Evolutionary conservation across 306 rosid species (phyloP), one percentile per base, ranked within the genome.

Genomic region (Castanea crenata): DNA sequence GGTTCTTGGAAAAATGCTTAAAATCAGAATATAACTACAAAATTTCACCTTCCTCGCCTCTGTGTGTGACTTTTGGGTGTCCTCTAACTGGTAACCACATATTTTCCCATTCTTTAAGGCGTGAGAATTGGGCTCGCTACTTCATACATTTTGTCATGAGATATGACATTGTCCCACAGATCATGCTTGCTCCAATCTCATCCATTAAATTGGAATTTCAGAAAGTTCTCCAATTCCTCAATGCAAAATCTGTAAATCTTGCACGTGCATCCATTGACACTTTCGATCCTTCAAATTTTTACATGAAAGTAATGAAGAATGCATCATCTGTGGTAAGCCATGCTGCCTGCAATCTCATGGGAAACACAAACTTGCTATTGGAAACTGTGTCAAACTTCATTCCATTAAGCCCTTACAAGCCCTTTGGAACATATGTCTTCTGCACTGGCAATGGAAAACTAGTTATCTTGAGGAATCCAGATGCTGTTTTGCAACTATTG

Each of bases 1-100:
- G 92, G 96, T 80, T 90, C 6, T 74, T 95, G 65, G 95, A 95
- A 41, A 14, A 80, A 5, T 46, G 9, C 23, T 2, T 31, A 4
- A 34, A 9, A 29, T 21, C 18, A 13, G 80, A 75, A 38, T 2
- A 7, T 41, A 8, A 41, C 12, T 41, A 41, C 46, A 2, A 8
- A 0, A 41, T 41, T 7, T 19, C 25, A 10, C 1, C 16, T 7
- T 29, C 63, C 69, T 76, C 70, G 2, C 82, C 87, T 1, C 3
- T 72, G 4, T 92, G 97, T 74, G 73, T 91, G 19, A 91, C 99
- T 52, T 92, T 95, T 38, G 98, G 97, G 2, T 89, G 97, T 73
- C 98, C 99, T 16, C 90, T 92, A 3, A 56, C 88, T 41, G 98
- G 97, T 5, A 81, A 89, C 75, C 90, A 74, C 54, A 86, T 94